These are phyloP conservation scores for Asterophora lycoperdoides DNA, from an alignment of 768 basidiomycete genomes.

Conservation along the genomic window DNA sequence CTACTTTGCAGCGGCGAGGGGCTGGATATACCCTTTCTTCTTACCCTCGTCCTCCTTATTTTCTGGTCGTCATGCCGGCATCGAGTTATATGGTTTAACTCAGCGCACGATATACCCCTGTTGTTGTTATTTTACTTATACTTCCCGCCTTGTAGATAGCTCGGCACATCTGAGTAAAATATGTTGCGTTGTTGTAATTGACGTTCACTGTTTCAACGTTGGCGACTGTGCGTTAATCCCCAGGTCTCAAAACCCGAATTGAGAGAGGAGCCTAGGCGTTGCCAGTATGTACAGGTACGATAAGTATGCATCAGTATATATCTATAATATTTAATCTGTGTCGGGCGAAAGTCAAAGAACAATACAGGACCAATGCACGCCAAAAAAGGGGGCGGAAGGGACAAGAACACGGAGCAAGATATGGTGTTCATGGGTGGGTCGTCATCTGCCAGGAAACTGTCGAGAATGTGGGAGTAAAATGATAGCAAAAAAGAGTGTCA, in stretches of 20 bases:
- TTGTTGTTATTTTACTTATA: background rate
- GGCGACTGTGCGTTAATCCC: too few species aligned
- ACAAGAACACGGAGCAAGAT: background rate
- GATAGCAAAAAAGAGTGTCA: background rate
- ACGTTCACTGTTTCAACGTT: background rate
- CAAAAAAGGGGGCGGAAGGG: background rate
- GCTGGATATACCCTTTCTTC: background rate
- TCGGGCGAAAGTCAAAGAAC: background rate
- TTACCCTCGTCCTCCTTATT: background rate
- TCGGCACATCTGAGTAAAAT: background rate
- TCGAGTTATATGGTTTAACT: background rate
- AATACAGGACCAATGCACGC: background rate
- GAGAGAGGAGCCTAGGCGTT: too few species aligned
- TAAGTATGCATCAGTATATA: background rate
- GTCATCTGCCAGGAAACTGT: background rate
- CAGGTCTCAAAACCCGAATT: too few species aligned
- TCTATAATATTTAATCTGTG: conserved; percentile 1
- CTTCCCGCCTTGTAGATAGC: background rate
- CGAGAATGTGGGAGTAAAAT: background rate
- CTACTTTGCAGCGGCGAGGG: background rate
- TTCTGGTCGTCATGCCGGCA: background rate
- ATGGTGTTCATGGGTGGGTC: background rate
- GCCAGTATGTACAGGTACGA: too few species aligned
- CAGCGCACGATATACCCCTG: background rate
- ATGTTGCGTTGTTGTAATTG: background rate